phyloP scores from a whole-genome alignment of 139 green algal species.

The Nannochloris sp. region DNA sequence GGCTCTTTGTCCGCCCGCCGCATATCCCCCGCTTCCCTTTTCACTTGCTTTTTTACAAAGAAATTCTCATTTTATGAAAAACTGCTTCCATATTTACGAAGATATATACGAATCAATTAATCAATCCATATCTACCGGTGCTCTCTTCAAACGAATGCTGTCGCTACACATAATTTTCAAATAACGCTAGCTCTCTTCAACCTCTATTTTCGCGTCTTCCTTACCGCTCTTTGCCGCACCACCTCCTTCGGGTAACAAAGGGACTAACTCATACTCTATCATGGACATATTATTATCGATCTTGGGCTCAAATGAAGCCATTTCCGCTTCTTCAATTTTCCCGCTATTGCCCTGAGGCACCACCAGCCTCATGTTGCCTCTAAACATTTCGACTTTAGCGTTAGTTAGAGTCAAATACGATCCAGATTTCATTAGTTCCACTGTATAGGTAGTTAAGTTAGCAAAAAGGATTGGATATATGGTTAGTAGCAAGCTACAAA shows the following conservation, averaged over 20 bases:
- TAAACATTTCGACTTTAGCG: slow-evolving; percentile 89
- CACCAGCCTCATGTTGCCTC: slow-evolving; percentile 76
- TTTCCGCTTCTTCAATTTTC: slow-evolving; percentile 43
- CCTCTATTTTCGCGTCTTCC: neutral
- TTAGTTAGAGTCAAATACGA: slow-evolving; percentile 63
- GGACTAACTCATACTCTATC: slow-evolving; percentile 85
- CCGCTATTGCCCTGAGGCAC: slow-evolving; percentile 51
- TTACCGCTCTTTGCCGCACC: neutral
- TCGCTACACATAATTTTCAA: neutral
- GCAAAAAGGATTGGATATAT: neutral
- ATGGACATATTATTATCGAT: slow-evolving; percentile 82
- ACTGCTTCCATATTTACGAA: too few relatives aligned
- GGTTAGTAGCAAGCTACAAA: neutral
- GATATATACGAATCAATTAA: too few relatives aligned
- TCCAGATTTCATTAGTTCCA: slow-evolving; percentile 62
- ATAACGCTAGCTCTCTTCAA: too few relatives aligned
- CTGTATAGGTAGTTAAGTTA: slow-evolving; percentile 32
- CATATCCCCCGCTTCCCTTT: too few relatives aligned
- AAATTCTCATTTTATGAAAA: too few relatives aligned
- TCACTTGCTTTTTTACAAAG: neutral
- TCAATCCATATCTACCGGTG: neutral
- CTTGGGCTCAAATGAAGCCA: slow-evolving; percentile 48
- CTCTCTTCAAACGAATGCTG: neutral
- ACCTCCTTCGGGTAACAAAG: slow-evolving; percentile 9
- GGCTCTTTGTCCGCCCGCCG: too few relatives aligned